Conservation (phyloP, 352 stramenopile genomes). For the Phytophthora macrochlamydospora region DNA sequence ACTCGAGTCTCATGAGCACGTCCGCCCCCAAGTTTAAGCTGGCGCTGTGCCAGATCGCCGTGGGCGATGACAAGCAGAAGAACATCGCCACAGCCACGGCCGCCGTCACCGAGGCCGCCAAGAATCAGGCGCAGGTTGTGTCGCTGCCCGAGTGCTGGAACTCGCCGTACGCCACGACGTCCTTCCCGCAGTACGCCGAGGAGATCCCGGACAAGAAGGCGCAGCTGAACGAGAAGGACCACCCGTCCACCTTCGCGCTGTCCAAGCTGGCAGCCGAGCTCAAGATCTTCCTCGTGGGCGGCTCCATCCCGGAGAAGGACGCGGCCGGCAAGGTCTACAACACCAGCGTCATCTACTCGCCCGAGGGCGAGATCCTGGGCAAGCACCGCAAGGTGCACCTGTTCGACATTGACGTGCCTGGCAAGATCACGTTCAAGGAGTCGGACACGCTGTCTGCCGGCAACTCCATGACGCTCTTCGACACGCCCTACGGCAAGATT, state of each 20-base stretch:
- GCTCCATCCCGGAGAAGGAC: conserved; percentile 94
- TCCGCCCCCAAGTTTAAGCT: conserved; percentile 84
- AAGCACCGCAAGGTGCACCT: conserved; percentile 99
- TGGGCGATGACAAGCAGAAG: conserved; percentile 84
- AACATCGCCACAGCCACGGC: conserved; percentile 84
- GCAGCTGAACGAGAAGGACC: conserved; percentile 57
- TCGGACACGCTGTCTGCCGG: conserved; percentile 98
- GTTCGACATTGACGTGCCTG: conserved; percentile 99
- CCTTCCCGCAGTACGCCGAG: conserved; percentile 98
- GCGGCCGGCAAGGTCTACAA: conserved; percentile 96
- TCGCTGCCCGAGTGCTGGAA: conserved; percentile 97
- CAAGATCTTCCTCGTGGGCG: conserved; percentile 96
- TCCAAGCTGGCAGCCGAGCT: conserved; percentile 90
- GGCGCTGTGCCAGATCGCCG: conserved; percentile 96
- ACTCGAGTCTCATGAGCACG: conserved; percentile 47
- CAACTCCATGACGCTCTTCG: conserved; percentile 84
- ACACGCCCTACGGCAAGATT: conserved; percentile 92
- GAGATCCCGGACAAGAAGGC: conserved; percentile 83
- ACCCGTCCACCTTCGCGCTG: conserved; percentile 90
- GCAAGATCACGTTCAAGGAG: conserved; percentile 99
- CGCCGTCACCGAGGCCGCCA: conserved; percentile 68
- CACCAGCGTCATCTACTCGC: conserved; percentile 97
- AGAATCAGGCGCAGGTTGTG: conserved; percentile 88
- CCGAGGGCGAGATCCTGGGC: conserved; percentile 93
- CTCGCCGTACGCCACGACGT: conserved; percentile 96